These are phyloP conservation scores for Adansonia digitata DNA, from an alignment of 345 rosid genomes.

Conservation along the genomic window DNA sequence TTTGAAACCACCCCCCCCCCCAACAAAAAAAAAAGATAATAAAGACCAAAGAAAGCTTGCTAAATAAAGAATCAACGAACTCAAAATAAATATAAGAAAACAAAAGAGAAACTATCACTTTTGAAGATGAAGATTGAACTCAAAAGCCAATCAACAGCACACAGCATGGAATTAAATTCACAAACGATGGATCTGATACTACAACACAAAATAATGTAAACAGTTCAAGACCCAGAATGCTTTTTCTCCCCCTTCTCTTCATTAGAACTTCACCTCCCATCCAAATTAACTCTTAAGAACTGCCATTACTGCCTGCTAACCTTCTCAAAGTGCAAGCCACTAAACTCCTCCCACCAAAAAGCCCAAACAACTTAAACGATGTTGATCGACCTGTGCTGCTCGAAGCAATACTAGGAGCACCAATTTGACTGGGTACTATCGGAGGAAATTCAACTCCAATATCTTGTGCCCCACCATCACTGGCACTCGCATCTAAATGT, in stretches of 20 bases:
- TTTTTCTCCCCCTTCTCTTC: not conserved
- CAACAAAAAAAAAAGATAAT: not conserved
- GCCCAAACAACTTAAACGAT: slow-evolving; percentile 58
- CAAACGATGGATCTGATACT: slow-evolving; percentile 17
- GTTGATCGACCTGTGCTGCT: slow-evolving; percentile 47
- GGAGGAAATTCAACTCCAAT: slow-evolving; percentile 40
- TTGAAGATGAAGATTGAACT: slow-evolving; percentile 25
- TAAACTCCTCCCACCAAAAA: slow-evolving; percentile 59
- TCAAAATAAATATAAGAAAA: not conserved
- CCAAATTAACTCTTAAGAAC: slow-evolving; percentile 33
- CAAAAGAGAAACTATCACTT: not conserved
- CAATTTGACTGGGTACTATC: not conserved
- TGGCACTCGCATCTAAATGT: slow-evolving; percentile 41
- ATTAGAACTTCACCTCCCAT: not conserved
- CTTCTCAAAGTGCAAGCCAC: slow-evolving; percentile 78
- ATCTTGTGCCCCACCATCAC: slow-evolving; percentile 53
- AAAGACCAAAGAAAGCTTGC: not conserved
- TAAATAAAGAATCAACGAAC: not conserved
- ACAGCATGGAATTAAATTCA: slow-evolving; percentile 26
- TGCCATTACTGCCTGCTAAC: slow-evolving; percentile 45
- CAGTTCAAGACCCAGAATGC: slow-evolving; percentile 8
- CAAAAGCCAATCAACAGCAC: slow-evolving; percentile 31
- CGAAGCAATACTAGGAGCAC: slow-evolving; percentile 32
- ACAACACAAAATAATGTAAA: slow-evolving; percentile 24
- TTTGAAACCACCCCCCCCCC: no score